Conservation (phyloP, 306 rosid genomes). For the Echinosophora koreensis region DNA sequence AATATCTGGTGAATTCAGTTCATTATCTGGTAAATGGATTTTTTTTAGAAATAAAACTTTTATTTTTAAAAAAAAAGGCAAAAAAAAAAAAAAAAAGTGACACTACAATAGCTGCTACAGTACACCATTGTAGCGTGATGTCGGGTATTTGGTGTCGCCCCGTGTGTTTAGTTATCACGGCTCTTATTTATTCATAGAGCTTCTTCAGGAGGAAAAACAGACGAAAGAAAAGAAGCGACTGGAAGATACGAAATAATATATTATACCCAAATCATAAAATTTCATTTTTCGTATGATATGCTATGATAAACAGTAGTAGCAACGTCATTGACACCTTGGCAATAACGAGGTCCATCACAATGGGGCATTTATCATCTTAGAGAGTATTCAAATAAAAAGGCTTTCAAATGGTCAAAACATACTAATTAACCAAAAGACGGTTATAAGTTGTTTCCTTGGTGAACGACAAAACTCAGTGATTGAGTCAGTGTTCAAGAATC, state of each 20-base stretch:
- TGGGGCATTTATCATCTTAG: conserved; percentile 6
- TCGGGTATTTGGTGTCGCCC: no score
- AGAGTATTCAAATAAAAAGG: conserved; percentile 22
- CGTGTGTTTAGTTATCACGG: no score
- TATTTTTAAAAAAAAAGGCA: no score
- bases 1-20: no score
- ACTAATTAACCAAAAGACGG: conserved; percentile 87
- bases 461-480: conserved; percentile 87
- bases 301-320: conserved; percentile 12
- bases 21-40: no score
- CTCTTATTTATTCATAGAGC: neutral
- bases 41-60: no score
- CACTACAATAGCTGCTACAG: no score
- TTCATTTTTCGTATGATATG: conserved; percentile 4
- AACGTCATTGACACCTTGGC: conserved; percentile 27
- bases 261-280: conserved; percentile 1
- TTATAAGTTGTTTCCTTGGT: conserved; percentile 78
- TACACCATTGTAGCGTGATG: no score
- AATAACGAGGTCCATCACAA: conserved; percentile 33
- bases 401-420: conserved; percentile 23
- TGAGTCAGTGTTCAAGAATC: conserved; percentile 92
- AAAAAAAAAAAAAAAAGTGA: no score
- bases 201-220: neutral
- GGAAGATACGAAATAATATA: neutral
- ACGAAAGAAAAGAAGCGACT: neutral